Conservation (phyloP, 2,329 filamentous ascomycete species). For the Bipolaris oryzae region DNA sequence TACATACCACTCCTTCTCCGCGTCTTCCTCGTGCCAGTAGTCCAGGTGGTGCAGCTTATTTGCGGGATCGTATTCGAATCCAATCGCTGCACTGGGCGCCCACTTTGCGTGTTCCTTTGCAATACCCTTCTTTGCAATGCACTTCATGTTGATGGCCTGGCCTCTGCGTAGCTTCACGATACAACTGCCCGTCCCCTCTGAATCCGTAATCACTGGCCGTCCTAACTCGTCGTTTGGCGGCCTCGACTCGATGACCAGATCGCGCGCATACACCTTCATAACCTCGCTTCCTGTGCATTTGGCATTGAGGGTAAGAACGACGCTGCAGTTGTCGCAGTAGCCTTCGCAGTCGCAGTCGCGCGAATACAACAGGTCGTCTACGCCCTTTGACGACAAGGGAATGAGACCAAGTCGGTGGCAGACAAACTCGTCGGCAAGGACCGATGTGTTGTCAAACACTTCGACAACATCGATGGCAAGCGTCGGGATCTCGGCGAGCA, state of each 20-base stretch:
- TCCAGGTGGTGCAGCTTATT: constrained; percentile 93
- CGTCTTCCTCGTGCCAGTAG: constrained; percentile 92
- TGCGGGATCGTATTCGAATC: constrained; percentile 97
- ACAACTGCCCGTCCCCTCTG: constrained; percentile 78
- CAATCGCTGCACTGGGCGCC: constrained; percentile 89
- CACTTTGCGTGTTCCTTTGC: constrained; percentile 99
- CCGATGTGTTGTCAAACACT: constrained; percentile 91
- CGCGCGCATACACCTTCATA: constrained; percentile 92
- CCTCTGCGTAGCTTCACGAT: constrained; percentile 89
- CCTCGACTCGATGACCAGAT: constrained; percentile 74
- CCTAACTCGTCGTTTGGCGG: constrained; percentile 78
- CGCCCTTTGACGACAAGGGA: constrained; percentile 82
- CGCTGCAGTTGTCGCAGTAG: constrained; percentile 89
- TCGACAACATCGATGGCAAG: constrained; percentile 95
- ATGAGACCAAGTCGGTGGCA: constrained; percentile 90
- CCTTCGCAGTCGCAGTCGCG: constrained; percentile 97
- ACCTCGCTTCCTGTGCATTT: constrained; percentile 84
- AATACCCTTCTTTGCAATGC: constrained; percentile 97
- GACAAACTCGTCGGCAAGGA: constrained; percentile 94
- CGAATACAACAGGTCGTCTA: constrained; percentile 81
- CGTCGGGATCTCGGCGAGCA: constrained; percentile 92
- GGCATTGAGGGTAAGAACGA: constrained; percentile 82
- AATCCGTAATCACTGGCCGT: constrained; percentile 81
- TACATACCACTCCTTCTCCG: constrained; percentile 81
- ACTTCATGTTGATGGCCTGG: constrained; percentile 88